Conservation (phyloP, 2,329 filamentous ascomycete species). For the Gaeumannomyces sp. region DNA sequence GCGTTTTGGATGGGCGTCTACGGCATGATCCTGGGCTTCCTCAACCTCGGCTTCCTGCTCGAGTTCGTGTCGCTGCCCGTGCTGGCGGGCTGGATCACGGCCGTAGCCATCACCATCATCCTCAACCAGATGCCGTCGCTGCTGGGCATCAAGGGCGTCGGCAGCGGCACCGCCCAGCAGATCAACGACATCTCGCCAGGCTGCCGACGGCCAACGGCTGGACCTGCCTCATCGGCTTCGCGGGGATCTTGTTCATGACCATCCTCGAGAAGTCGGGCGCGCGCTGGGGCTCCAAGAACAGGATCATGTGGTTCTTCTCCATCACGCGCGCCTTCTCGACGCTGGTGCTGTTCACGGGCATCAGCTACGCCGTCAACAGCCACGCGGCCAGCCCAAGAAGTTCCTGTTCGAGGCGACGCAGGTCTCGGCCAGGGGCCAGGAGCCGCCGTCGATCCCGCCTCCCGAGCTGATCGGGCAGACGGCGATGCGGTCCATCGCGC, state of each 20-base stretch:
- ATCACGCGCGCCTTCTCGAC: constrained; percentile 56
- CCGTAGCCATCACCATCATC: constrained; percentile 59
- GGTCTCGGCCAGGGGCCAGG: constrained; percentile 49
- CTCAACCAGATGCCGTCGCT: constrained; percentile 59
- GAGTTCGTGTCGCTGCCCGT: constrained; percentile 62
- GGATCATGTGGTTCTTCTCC: constrained; percentile 50
- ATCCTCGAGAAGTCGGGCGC: constrained; percentile 52
- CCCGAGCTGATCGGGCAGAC: constrained; percentile 44
- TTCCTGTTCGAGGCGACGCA: constrained; percentile 54
- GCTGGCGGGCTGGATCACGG: constrained; percentile 59
- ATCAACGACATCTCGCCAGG: constrained; percentile 51
- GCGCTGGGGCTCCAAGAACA: constrained; percentile 52
- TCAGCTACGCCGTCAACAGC: constrained; percentile 58
- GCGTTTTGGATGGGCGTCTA: constrained; percentile 59
- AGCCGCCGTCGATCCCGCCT: constrained; percentile 41
- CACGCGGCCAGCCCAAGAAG: constrained; percentile 30
- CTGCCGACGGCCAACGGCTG: constrained; percentile 51
- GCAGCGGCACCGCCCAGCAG: constrained; percentile 47
- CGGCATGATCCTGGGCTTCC: constrained; percentile 50
- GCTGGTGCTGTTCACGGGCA: constrained; percentile 55
- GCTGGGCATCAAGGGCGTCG: constrained; percentile 45
- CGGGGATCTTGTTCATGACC: constrained; percentile 48
- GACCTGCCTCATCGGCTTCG: constrained; percentile 54
- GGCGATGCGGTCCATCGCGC: constrained; percentile 48
- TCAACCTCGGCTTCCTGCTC: constrained; percentile 58